phyloP scores from a whole-genome alignment of 2,329 filamentous ascomycete genomes.

The Colletotrichum tofieldiae region DNA sequence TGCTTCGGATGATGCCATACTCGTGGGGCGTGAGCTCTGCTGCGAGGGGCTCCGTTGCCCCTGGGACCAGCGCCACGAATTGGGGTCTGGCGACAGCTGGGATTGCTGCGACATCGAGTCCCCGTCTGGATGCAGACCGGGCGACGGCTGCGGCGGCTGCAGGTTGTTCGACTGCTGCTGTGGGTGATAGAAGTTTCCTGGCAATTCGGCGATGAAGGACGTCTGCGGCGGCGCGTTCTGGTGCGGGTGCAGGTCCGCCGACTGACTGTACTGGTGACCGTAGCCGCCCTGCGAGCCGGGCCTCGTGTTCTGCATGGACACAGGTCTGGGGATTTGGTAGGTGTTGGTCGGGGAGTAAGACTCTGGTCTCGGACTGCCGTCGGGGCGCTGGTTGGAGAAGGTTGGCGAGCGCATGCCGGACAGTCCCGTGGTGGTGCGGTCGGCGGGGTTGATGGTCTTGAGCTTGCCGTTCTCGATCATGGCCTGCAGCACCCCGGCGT shows the following conservation, averaged over 20 bases:
- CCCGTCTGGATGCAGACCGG: conserved; percentile 43
- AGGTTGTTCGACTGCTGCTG: conserved; percentile 47
- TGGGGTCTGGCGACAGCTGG: conserved; percentile 49
- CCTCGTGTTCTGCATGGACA: conserved; percentile 48
- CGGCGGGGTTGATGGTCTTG: conserved; percentile 71
- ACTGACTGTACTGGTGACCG: conserved; percentile 41
- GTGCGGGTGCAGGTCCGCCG: conserved; percentile 40
- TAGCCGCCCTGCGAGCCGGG: conserved; percentile 44
- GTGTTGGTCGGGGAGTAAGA: conserved; percentile 51
- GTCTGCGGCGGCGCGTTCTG: conserved; percentile 45
- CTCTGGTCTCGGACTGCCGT: conserved; percentile 45
- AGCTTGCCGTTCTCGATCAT: conserved; percentile 78
- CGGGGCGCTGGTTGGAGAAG: conserved; percentile 21
- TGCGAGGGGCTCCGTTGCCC: conserved; percentile 51
- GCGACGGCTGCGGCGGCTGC: conserved; percentile 45
- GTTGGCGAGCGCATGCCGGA: conserved; percentile 29
- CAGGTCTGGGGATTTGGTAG: conserved; percentile 60
- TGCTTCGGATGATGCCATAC: conserved; percentile 51
- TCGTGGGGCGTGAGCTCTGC: conserved; percentile 54
- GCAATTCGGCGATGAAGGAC: conserved; percentile 57
- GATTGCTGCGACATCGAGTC: conserved; percentile 45
- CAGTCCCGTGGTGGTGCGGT: conserved; percentile 57
- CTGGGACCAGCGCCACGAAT: conserved; percentile 60
- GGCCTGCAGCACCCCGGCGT: conserved; percentile 75
- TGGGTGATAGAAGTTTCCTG: conserved; percentile 65